Base-by-base conservation (phyloP, 1,139 yeast species). In the Debaryomyces sp. region DNA sequence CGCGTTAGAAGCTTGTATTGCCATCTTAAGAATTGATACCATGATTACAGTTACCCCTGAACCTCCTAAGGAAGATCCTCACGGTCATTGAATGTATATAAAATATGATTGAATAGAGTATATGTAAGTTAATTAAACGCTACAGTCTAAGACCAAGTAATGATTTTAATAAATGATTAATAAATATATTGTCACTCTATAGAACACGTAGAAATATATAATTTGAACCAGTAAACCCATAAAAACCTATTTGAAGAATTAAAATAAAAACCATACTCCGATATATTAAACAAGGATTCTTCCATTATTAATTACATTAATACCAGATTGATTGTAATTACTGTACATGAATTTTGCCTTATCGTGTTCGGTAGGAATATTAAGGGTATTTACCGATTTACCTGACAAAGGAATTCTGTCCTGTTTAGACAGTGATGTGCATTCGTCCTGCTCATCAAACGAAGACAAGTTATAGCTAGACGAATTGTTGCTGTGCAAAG, bases 21-120 rank as follows among this genome's bases (percentile, higher is more conserved):
- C 99, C 37, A 94, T 95, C 57, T 80, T 95, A 61, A 87, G 99
- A 78, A 95, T 95, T 63, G 99, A 95, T 70, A 95, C 99, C 49
- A 91, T 94, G 96, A 94, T 95, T 64, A 89, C 91, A 48, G 97
- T 95, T 51, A 95, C 92, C 59, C 99, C 99, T 27, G 99, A 94
- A 63, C 96, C 91, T 54, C 89, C 89, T 55, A 84, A 84, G 75
- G 96, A 92, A 71, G 95, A 88, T 61, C 96, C 95, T 45, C 94
- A 87, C 63, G 89, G 68, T 50, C 92, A 86, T 68, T 77, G 67
- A 53, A 43, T 30, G 40, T 34, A 41, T 30, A 44, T 37, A 42
- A 44, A 23, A 34, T 26, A 22, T 21, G 24, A 32, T 40, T 42
- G 43, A 43, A 37, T 41, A 43, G 44, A 36, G 18, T 33, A 44